Base-by-base conservation (phyloP, 306 rosid genomes). In the Ceratonia siliqua region DNA sequence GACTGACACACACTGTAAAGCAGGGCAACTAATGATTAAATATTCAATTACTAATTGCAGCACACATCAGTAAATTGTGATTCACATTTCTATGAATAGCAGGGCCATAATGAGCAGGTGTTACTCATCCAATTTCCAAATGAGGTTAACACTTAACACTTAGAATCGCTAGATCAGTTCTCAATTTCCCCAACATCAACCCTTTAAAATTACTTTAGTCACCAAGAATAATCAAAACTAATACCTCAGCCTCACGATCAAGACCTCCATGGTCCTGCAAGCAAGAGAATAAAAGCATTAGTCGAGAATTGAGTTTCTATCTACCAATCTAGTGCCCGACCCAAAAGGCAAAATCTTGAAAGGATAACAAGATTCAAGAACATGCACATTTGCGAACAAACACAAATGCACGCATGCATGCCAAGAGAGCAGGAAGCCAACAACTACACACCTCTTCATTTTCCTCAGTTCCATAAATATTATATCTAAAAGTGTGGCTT, bases 231-330 rank as follows among this genome's bases (percentile, higher is more conserved):
- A 45, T n/a, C 15, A 63, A 62, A 70, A 49, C 24, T 46, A 68
- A 77, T 94, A 92, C 99, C 97, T 92, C 96, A 5, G 87, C 97
- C 83, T 94, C 96, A 68, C 96, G 90, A 78, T 80, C 95, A 82
- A 81, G 78, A 76, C 87, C 55, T 32, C 91, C 87, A 41, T 78
- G 93, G 67, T 83, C 96, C 99, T 94, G 88, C 77, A 86, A 79
- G 22, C 22, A 79, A 69, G 68, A 76, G 35, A 62, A 54, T 9
- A 41, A 61, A n/a, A 65, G 69, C 48, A 59, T 84, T 74, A 70
- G 28, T 55, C 69, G 50, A 24, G 61, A 11, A 73, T 64, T 50
- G 63, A 53, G 21, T 66, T 25, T n/a, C 20, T 8, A 68, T 57
- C 59, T 20, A 22, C 21, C 17, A 21, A 22, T 24, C 46, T 25